Base-by-base conservation (phyloP, 2,329 filamentous ascomycete genomes). In the Corynespora cassiicola region DNA sequence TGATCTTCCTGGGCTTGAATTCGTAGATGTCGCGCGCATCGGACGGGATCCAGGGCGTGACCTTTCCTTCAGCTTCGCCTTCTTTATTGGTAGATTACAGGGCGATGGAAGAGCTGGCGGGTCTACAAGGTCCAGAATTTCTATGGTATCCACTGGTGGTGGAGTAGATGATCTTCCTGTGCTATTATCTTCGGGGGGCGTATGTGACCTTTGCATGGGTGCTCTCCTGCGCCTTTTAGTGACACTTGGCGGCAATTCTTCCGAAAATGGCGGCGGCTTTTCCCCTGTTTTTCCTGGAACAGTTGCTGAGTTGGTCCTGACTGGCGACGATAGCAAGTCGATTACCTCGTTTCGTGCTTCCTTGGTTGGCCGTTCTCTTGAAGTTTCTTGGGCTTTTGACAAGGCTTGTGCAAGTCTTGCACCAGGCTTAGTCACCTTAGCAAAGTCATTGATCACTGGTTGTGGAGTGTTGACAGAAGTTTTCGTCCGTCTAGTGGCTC, bases 341-440 rank as follows among this genome's bases (percentile, higher is more conserved):
- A 68, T 42, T 4, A 60, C 36, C 14, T 50, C 33, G 1, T 27
- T 32, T n/a, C 32, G 32, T 23, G 31, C 16, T 18, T 10, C 28
- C 12, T n/a, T n/a, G n/a, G n/a, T n/a, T n/a, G n/a, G n/a, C n/a
- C 25, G 24, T 3, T 37, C 39, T 12, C 35, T 11, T 14, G 28
- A 18, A 9, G 34, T 27, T 9, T 43, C 50, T 19, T 54, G 51
- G 6, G 46, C n/a, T 33, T 66, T 65, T 6, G 50, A 39, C 7
- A 49, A 24, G 7, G 38, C 45, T 34, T 47, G 54, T 8, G 53
- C 48, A 0, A 41, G 26, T 19, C 47, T 59, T 5, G 53, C 42
- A 1, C 61, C 56, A 30, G 65, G 63, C 32, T 69, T 70, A 5
- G 63, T 68, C 6, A 68, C 58, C 31, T 61, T 68, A 5, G 65